These are phyloP conservation scores for Saccharomycopsis fodiens DNA, from an alignment of 805 yeast species.

Conservation along the genomic window DNA sequence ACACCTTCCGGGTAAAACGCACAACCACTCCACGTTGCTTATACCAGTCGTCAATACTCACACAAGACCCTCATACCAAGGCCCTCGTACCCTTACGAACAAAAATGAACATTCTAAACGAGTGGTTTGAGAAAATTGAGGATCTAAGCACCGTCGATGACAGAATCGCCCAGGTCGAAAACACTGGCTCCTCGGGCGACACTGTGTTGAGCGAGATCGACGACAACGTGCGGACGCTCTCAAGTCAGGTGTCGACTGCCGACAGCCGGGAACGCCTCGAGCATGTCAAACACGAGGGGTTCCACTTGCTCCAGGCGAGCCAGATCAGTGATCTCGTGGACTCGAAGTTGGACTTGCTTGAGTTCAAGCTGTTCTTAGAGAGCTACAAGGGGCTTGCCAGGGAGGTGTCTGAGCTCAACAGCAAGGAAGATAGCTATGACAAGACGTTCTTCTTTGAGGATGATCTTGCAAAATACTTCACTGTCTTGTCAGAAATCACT, in stretches of 20 bases:
- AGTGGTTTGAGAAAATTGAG: conserved; percentile 12
- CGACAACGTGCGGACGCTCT: not conserved
- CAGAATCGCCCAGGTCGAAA: conserved; percentile 9
- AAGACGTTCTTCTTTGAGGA: conserved; percentile 13
- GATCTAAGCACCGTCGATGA: conserved; percentile 13
- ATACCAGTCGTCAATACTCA: not conserved
- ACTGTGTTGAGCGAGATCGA: not conserved
- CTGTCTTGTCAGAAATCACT: not conserved
- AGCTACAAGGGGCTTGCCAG: not conserved
- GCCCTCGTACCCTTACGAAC: not conserved
- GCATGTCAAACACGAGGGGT: not conserved
- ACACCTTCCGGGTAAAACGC: too few relatives aligned
- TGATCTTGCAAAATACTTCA: conserved; percentile 2
- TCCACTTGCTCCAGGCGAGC: not conserved
- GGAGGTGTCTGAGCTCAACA: not conserved
- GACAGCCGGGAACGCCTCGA: not conserved
- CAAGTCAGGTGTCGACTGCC: not conserved
- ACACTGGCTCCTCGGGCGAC: not conserved
- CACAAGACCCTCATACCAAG: not conserved
- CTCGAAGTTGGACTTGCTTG: not conserved
- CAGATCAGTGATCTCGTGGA: not conserved
- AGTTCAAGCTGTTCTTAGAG: not conserved
- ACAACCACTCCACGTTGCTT: too few relatives aligned
- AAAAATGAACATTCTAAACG: conserved; percentile 13
- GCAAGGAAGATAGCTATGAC: conserved; percentile 10